A percentile compares a stretch with the other conserved stretches of the same genome.
phyloP scores from a whole-genome alignment of 176 grass and related monocot genomes.

The Elymus sibiricus region DNA sequence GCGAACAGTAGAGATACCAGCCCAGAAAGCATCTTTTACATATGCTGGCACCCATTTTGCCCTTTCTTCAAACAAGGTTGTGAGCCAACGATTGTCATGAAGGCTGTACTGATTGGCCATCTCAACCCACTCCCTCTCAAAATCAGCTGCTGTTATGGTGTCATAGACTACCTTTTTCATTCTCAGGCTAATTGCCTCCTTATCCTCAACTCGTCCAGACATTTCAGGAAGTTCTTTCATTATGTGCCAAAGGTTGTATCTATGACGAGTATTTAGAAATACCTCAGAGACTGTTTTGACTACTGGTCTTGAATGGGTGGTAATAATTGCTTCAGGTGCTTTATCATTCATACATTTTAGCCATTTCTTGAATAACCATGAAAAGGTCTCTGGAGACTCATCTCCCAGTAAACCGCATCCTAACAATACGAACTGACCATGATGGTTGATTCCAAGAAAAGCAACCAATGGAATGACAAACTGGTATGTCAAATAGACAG shows the following conservation, averaged over 20 bases:
- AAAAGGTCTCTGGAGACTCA: slow-evolving; percentile 69
- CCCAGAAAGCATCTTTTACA: slow-evolving; percentile 90
- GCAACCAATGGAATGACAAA: slow-evolving; percentile 71
- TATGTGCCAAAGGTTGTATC: slow-evolving; percentile 92
- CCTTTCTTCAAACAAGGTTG: slow-evolving; percentile 69
- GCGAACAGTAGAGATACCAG: slow-evolving; percentile 72
- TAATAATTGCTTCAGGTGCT: slow-evolving; percentile 73
- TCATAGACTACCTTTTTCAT: slow-evolving; percentile 80
- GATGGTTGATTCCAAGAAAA: slow-evolving; percentile 87
- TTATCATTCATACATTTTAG: slow-evolving; percentile 88
- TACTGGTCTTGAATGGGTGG: slow-evolving; percentile 61
- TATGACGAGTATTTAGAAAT: slow-evolving; percentile 60
- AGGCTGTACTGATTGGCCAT: slow-evolving; percentile 76
- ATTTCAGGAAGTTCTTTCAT: slow-evolving; percentile 92
- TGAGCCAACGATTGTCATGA: slow-evolving; percentile 68
- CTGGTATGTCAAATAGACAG: slow-evolving; percentile 71
- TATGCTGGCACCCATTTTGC: slow-evolving; percentile 78
- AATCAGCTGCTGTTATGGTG: slow-evolving; percentile 64
- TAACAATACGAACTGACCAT: slow-evolving; percentile 81
- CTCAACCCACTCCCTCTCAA: slow-evolving; percentile 79
- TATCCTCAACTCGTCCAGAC: slow-evolving; percentile 79
- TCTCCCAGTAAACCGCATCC: slow-evolving; percentile 83
- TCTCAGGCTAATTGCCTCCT: slow-evolving; percentile 75
- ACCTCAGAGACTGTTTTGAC: slow-evolving; percentile 59
- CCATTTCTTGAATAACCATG: slow-evolving; percentile 85